These are phyloP conservation scores for Synura sp. DNA, from an alignment of 352 stramenopile genomes.

Conservation along the genomic window DNA sequence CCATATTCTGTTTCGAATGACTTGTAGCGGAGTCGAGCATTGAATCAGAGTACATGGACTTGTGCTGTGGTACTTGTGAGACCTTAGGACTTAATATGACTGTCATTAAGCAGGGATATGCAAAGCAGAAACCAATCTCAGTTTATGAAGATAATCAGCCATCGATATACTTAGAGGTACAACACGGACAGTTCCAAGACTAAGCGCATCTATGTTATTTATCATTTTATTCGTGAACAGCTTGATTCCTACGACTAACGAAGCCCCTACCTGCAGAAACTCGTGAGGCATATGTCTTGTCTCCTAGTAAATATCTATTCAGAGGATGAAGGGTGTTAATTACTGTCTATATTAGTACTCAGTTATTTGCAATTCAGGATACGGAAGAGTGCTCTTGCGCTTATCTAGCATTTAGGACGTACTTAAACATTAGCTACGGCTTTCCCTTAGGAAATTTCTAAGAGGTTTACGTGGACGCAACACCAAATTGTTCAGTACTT, in stretches of 20 bases:
- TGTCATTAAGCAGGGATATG: background rate
- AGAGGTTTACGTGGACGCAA: conserved; percentile 38
- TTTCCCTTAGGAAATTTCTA: conserved; percentile 42
- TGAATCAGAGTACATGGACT: no score
- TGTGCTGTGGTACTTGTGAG: conserved; percentile 12
- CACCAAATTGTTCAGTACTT: no score
- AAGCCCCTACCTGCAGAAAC: conserved; percentile 28
- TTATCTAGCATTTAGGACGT: conserved; percentile 6
- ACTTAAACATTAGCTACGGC: conserved; percentile 24
- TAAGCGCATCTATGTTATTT: conserved; percentile 6
- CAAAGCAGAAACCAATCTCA: no score
- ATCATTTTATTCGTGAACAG: no score
- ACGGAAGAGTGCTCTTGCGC: conserved; percentile 8
- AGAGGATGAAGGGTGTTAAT: conserved; percentile 2
- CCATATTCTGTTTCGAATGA: conserved; percentile 12
- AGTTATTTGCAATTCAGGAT: conserved; percentile 24
- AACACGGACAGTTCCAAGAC: background rate
- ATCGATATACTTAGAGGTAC: no score
- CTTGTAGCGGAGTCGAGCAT: conserved; percentile 30
- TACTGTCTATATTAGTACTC: conserved; percentile 20
- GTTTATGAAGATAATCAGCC: no score
- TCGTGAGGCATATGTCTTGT: conserved; percentile 13
- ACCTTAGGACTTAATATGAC: background rate
- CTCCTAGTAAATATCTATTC: conserved; percentile 33
- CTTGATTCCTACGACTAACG: conserved; percentile 30